Percentiles rank a stretch among this genome's conserved stretches.
Evolutionary conservation across 2,329 filamentous ascomycete species (phyloP).

Genomic region (Cordyceps javanica): DNA sequence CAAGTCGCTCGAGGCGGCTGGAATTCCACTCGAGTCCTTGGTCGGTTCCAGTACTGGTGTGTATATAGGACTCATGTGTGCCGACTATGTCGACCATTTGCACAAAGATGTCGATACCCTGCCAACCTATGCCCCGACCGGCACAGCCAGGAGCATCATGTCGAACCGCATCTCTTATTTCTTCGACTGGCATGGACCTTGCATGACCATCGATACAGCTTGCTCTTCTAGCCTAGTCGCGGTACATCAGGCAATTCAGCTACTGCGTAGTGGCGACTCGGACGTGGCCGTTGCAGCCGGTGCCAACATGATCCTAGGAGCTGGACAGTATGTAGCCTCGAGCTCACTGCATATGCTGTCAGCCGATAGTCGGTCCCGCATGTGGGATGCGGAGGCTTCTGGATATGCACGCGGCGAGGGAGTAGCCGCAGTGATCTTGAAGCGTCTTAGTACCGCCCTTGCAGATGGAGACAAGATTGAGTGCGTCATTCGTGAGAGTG

Average conservation of each 20-base stretch:
- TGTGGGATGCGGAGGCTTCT: conserved; percentile 38
- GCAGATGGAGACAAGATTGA: conserved; percentile 45
- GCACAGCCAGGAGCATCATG: conserved; percentile 18
- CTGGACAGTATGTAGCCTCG: conserved; percentile 26
- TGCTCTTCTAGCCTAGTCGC: conserved; percentile 44
- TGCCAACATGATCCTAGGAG: conserved; percentile 18
- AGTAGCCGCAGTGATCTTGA: conserved; percentile 39
- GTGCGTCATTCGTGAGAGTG: conserved; percentile 41
- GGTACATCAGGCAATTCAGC: conserved; percentile 41
- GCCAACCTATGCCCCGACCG: conserved; percentile 1
- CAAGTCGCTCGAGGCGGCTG: conserved; percentile 22
- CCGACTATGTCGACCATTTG: conserved; percentile 24
- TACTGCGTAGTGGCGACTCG: conserved; percentile 37
- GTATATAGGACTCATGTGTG: conserved; percentile 21
- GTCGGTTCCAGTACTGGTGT: conserved; percentile 10
- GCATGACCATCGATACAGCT: conserved; percentile 43
- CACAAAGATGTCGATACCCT: conserved; percentile 17
- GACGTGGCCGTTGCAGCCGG: conserved; percentile 28
- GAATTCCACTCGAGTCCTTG: conserved; percentile 2
- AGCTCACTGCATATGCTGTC: conserved; percentile 34
- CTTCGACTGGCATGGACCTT: conserved; percentile 45
- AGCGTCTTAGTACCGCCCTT: conserved; percentile 37
- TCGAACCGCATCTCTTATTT: conserved; percentile 48
- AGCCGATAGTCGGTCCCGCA: conserved; percentile 27
- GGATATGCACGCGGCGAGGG: conserved; percentile 50